Conservation (phyloP, 2,329 filamentous ascomycete genomes). For the Curvularia spicifera region DNA sequence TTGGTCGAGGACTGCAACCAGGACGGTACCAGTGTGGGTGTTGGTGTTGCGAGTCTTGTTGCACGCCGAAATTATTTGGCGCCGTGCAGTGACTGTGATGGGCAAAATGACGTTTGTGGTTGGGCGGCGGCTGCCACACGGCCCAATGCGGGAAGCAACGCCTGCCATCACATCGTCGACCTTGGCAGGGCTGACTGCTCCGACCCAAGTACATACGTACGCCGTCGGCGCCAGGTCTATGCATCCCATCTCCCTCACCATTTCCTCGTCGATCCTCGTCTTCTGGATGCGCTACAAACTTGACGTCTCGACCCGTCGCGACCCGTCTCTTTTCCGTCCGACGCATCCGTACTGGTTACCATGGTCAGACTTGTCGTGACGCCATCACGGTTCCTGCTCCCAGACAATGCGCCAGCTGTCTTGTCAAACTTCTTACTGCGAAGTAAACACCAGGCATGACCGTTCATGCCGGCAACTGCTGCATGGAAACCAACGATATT, state of each 20-base stretch:
- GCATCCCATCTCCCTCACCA: background rate
- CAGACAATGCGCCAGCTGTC: background rate
- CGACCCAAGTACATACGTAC: background rate
- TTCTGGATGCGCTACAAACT: background rate
- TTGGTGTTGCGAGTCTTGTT: background rate
- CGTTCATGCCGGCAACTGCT: background rate
- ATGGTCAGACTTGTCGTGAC: background rate
- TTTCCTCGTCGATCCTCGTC: background rate
- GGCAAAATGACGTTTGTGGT: slow-evolving; percentile 22
- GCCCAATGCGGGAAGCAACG: slow-evolving; percentile 25
- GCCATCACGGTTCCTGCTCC: background rate
- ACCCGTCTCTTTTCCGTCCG: background rate
- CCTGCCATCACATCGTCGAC: slow-evolving; percentile 20
- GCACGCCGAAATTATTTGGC: slow-evolving; percentile 1
- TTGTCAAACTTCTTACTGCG: background rate
- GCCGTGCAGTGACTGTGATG: background rate
- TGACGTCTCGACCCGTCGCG: background rate
- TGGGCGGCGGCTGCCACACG: slow-evolving; percentile 23
- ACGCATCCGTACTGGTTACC: background rate
- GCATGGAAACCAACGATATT: background rate
- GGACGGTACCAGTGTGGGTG: background rate
- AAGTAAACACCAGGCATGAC: background rate
- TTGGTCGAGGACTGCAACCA: slow-evolving; percentile 9
- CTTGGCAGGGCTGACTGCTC: slow-evolving; percentile 27
- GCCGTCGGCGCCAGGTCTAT: background rate